Base-by-base conservation (phyloP, 108 stramenopile species). In the Pseudonitzschia multiseries region DNA sequence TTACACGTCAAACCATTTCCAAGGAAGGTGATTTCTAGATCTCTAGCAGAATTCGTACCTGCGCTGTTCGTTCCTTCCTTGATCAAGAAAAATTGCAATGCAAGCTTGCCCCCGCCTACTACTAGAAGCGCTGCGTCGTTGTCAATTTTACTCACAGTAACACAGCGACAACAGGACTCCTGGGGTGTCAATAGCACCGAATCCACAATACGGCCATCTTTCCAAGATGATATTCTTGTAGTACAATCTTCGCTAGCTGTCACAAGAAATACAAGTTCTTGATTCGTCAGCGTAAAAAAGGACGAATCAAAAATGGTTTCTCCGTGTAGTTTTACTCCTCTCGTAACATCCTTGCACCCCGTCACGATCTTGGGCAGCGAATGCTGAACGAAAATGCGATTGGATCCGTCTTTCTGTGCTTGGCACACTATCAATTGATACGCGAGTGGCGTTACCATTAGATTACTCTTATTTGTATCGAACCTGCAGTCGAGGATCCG, bases 211-310 rank as follows among this genome's bases (percentile, higher is more conserved):
- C 42, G 52, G 9, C 71, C 79, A 26, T 78, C 54, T 50, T 77
- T 64, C 54, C 74, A 84, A 8, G 72, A 64, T 29, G 79, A 80
- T 42, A 88, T 65, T 51, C 79, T 89, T 9, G 84, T 81, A 43
- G 67, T 64, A 44, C 88, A 87, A 51, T 93, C 92, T 72, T 93
- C 89, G 53, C 89, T 89, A 18, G 83, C 92, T 21, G 88, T 78
- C 6, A 90, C 60, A 13, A 93, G 60, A 69, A 72, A 63, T 60
- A 29, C 0, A 17, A 52, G 43, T 48, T 65, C 28, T 60, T 48
- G 52, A 15, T 20, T 46, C 44, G 27, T 42, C 31, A 80, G 74
- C n/a, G 78, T 32, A 57, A 81, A 81, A 53, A 88, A 83, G 56
- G 82, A 74, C n/a, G 68, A 50, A 57, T 77, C 85, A 62, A 87